Evolutionary conservation across 768 basidiomycete species (phyloP).

Genomic region (Mycena rebaudengoi): DNA sequence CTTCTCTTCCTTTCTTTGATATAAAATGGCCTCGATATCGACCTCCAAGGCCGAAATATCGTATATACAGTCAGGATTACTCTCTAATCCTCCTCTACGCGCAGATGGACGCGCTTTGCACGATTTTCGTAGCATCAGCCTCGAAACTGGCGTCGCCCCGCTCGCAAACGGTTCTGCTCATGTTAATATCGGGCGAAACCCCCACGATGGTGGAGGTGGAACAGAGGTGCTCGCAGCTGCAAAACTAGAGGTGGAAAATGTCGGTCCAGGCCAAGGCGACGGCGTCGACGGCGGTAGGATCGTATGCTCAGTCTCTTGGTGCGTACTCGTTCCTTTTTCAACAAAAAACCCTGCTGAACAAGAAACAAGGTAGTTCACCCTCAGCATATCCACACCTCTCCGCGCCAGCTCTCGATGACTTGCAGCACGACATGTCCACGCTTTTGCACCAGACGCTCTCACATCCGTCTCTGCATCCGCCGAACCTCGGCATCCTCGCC

Average conservation of each 20-base stretch:
- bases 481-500: constrained; percentile 67
- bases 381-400: constrained; percentile 80
- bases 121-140: constrained; percentile 73
- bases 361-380: constrained; percentile 70
- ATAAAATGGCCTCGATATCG: constrained; percentile 47
- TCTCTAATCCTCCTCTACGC: constrained; percentile 68
- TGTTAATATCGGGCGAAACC: constrained; percentile 70
- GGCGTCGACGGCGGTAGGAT: constrained; percentile 68
- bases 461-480: constrained; percentile 71
- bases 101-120: constrained; percentile 76
- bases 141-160: constrained; percentile 82
- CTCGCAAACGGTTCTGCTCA: constrained; percentile 88
- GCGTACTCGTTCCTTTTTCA: constrained; percentile 38
- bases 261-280: constrained; percentile 46
- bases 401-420: constrained; percentile 71
- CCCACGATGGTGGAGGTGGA: constrained; percentile 64
- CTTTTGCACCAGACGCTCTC: constrained; percentile 71
- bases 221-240: constrained; percentile 84
- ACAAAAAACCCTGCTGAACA: constrained; percentile 9
- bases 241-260: constrained; percentile 80
- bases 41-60: constrained; percentile 84
- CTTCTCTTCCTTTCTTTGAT: too few species aligned
- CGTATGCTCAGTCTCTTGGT: constrained; percentile 81
- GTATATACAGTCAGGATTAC: constrained; percentile 74
- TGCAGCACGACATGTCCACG: constrained; percentile 76